Base-by-base conservation (phyloP, 805 yeast genomes). In the Lachancea lanzarotensis region DNA sequence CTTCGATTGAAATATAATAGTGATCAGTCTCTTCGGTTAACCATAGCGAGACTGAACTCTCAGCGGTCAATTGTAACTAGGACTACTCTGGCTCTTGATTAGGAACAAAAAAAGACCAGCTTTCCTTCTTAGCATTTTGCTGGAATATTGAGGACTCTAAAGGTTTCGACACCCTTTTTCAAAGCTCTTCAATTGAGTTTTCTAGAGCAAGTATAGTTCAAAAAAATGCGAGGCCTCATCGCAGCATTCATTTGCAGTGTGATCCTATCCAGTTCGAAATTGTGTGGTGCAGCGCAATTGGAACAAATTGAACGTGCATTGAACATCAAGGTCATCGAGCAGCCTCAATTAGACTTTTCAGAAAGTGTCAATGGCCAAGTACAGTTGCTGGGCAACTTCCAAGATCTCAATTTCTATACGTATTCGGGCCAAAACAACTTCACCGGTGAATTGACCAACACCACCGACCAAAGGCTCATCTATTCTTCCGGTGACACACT, bases 361-460 rank as follows among this genome's bases (percentile, higher is more conserved):
- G 41, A 38, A 17, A 46, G 49, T 27, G 38, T 38, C 3, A 35
- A 48, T 20, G 47, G 50, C 38, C 39, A 47, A 5, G 36, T 59
- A 25, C 53, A 57, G 37, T 37, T 60, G 9, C 47, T 62, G 38
- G 62, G 62, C 16, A 42, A 49, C 38, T 47, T 57, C 15, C 48
- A 53, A 9, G 52, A 45, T 17, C 22, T 61, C 18, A 51, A 59
- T 1, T 53, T 56, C 39, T 55, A 55, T 46, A 39, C 45, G 38
- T 63, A 62, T 42, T 34, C 47, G 17, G 69, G 69, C 2, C 64
- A 63, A 42, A 55, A 57, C 35, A 65, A 63, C 45, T 65, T 63
- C 43, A 60, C 67, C 12, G 43, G 43, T 2, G 38, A 41, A 19
- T 29, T 27, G 15, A 17, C 20, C 11, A 16, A 51, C 13, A 37